A percentile compares a stretch with the other conserved stretches of the same genome.
Evolutionary conservation across 2,329 filamentous ascomycete species (phyloP).

Genomic region (Colletotrichum costaricense): DNA sequence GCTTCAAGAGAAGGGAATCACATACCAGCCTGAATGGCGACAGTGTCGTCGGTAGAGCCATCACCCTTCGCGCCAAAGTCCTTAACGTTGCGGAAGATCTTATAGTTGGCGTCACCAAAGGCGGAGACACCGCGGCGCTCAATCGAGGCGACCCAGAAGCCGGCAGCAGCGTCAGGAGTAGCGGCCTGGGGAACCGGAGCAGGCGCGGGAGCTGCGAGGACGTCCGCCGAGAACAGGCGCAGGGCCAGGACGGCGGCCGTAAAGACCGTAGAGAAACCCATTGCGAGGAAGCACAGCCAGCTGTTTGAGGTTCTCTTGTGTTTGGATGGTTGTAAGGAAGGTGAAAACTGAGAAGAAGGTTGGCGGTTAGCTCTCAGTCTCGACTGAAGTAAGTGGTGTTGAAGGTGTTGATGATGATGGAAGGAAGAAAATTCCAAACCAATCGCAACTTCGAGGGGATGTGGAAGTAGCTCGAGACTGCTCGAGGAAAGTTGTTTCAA

Average conservation of each 20-base stretch:
- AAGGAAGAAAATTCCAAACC: background rate
- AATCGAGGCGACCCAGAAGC: constrained; percentile 80
- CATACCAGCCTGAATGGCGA: constrained; percentile 79
- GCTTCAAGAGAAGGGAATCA: too few relatives aligned
- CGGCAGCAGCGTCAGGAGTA: constrained; percentile 47
- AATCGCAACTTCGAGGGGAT: constrained; percentile 3
- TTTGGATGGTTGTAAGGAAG: constrained; percentile 17
- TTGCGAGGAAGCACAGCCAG: constrained; percentile 51
- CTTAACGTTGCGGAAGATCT: constrained; percentile 81
- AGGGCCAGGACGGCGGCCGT: constrained; percentile 56
- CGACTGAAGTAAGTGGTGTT: constrained; percentile 8
- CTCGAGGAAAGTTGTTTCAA: background rate
- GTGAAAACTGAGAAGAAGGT: constrained; percentile 4
- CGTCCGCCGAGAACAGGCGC: constrained; percentile 51
- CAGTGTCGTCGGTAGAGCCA: constrained; percentile 82
- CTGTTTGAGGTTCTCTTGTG: constrained; percentile 38
- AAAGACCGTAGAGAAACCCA: constrained; percentile 57
- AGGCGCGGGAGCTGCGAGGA: constrained; percentile 47
- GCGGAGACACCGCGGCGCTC: constrained; percentile 75
- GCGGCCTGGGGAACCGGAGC: constrained; percentile 34
- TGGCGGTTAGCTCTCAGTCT: constrained; percentile 9
- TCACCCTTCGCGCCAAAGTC: constrained; percentile 80
- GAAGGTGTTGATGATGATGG: constrained; percentile 2
- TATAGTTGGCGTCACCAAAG: constrained; percentile 71
- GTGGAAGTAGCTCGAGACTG: constrained; percentile 27